Evolutionary conservation across 2,329 filamentous ascomycete species (phyloP), one percentile per base, ranked within the genome.

Genomic region (Penicillium thymicola): DNA sequence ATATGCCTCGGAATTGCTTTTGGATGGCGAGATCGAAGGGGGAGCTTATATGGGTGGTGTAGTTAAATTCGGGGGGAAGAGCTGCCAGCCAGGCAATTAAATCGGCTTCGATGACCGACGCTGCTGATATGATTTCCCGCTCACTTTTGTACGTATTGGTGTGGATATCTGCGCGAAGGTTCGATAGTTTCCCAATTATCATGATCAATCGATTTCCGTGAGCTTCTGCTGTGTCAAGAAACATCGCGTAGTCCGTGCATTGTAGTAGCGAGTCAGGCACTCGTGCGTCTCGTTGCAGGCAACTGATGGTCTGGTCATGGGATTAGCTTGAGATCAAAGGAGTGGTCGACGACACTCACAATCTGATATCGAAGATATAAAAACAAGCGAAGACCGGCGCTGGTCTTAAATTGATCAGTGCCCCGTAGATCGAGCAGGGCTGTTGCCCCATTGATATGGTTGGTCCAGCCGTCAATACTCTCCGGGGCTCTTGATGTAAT

Each of bases 391-490:
- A 83, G 75, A 5, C 81, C 80, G 46, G 78, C 75, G 23, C 76
- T 70, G 46, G 65, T 68, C 54, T 74, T 69, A 32, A 77, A 62
- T 48, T 75, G 72, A n/a, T 72, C 62, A 4, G 62, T 52, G 9
- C 74, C 75, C n/a, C 75, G 68, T 40, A 76, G 50, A 55, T 79
- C 78, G 18, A 86, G 72, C n/a, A 88, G 70, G 11, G 85, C 83
- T 43, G 82, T 77, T 2, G 83, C 84, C 1, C 85, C 85, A 63
- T 81, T 76, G 44, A 86, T 79, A 66, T 88, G 85, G 6, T 80
- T 80, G 51, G 79, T 80, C 59, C 84, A 85, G 21, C 78, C 78
- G 16, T 78, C 72, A 21, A 81, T 76, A 25, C 79, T 76, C 51
- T 78, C 68, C 36, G 76, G 74, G 3, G 76, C 76, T 36, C 80